Evolutionary conservation across 345 rosid species (phyloP).

Genomic region (Hibiscus mutabilis): DNA sequence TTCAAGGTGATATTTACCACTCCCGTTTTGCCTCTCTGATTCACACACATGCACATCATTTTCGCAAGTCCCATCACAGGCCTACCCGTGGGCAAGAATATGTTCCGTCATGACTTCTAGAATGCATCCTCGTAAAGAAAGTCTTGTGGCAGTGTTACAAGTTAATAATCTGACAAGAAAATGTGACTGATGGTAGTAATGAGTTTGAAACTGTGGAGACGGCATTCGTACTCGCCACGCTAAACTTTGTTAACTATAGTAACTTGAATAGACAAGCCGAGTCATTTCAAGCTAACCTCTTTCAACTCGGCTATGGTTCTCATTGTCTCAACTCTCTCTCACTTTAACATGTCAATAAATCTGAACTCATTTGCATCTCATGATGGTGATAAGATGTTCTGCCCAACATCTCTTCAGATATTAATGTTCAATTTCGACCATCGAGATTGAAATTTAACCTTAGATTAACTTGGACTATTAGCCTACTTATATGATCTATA

Average conservation of each 20-base stretch:
- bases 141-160: background rate
- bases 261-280: background rate
- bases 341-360: background rate
- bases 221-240: background rate
- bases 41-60: background rate
- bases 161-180: background rate
- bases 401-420: background rate
- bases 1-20: conserved; percentile 57
- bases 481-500: background rate
- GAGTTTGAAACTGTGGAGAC: background rate
- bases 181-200: background rate
- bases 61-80: background rate
- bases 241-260: background rate
- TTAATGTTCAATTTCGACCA: background rate
- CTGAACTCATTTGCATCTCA: background rate
- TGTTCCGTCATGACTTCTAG: background rate
- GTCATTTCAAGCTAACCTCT: background rate
- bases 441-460: background rate
- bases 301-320: background rate
- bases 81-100: background rate
- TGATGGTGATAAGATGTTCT: background rate
- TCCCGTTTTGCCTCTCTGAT: background rate
- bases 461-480: background rate
- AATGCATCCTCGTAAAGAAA: background rate
- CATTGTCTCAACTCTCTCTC: background rate